Evolutionary conservation across 2,329 filamentous ascomycete genomes (phyloP), one percentile per base, ranked within the genome.

Genomic region (Colletotrichum cereale): DNA sequence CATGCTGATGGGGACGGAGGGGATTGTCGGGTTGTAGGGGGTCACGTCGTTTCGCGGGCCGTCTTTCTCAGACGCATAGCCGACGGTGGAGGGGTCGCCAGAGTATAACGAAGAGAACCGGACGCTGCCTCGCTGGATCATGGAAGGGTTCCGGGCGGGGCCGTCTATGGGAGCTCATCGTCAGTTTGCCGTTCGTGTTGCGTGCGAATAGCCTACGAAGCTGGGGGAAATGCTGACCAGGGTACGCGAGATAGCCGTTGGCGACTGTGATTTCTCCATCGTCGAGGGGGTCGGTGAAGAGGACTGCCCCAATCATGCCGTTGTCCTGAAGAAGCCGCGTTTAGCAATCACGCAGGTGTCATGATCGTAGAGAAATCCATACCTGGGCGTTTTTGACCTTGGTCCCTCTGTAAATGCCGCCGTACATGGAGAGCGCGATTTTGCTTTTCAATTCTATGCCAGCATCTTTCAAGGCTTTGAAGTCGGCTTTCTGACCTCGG

Each of bases 81-180:
- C 66, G 0, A 69, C 66, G 1, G 66, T 69, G 0, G 66, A 65
- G 0, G 66, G 66, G 34, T 69, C 66, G 21, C 66, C 66, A 3
- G 66, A 69, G 38, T 69, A 69, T 0, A 69, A 42, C 0, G 66
- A 69, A 3, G 62, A 70, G 48, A 67, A 70, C 6, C 67, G 67
- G 7, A 70, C 67, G 26, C 67, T 70, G n/a, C 62, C 67, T 47
- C 67, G 8, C n/a, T 70, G 67, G 14, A 70, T 70, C 67, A 66
- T 66, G 3, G 67, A 70, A 4, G 62, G 67, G 16, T 70, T 70
- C 14, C 62, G 34, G 6, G 53, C 62, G 14, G 67, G 67, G 0
- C 67, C 67, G 34, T 69, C 66, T 69, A 24, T 3, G 4, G 4
- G 3, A 11, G 2, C 12, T 14, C 2, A 1, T 66, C 66, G 3